These are phyloP conservation scores for Skeletonema marinoi DNA, from an alignment of 108 stramenopile genomes.

Conservation along the genomic window DNA sequence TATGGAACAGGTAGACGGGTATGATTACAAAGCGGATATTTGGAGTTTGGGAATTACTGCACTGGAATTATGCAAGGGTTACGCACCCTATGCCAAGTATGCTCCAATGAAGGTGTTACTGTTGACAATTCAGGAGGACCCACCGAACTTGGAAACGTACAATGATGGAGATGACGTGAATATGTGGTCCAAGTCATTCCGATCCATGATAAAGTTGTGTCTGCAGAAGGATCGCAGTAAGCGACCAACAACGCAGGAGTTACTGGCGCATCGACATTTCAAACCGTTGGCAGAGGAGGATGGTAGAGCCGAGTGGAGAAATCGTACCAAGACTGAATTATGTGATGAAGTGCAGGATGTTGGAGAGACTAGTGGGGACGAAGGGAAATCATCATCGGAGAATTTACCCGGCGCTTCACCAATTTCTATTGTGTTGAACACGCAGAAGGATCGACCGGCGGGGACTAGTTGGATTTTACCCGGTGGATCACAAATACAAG, in stretches of 20 bases:
- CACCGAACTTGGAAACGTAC: slow-evolving; percentile 90
- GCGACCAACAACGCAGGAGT: slow-evolving; percentile 68
- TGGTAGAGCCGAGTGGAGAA: slow-evolving; percentile 36
- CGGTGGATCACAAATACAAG: slow-evolving; percentile 75
- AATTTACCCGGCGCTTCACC: slow-evolving; percentile 54
- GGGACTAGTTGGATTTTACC: slow-evolving; percentile 91
- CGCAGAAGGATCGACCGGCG: slow-evolving; percentile 63
- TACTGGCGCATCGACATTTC: slow-evolving; percentile 61
- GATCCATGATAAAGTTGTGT: slow-evolving; percentile 63
- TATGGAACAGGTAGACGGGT: slow-evolving; percentile 97
- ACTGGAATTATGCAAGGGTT: slow-evolving; percentile 97
- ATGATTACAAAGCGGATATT: slow-evolving; percentile 97
- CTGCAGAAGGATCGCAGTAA: slow-evolving; percentile 86
- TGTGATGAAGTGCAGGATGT: slow-evolving; percentile 73
- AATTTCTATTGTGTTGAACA: slow-evolving; percentile 49
- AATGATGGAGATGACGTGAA: slow-evolving; percentile 68
- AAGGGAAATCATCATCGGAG: slow-evolving; percentile 6
- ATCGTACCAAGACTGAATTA: slow-evolving; percentile 51
- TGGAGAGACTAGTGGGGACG: slow-evolving; percentile 28
- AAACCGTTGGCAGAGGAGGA: slow-evolving; percentile 45
- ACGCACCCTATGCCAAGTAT: slow-evolving; percentile 96
- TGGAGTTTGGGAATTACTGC: slow-evolving; percentile 99
- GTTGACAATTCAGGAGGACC: slow-evolving; percentile 95
- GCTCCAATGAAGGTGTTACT: slow-evolving; percentile 98
- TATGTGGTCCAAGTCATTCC: slow-evolving; percentile 73